Evolutionary conservation across 495 filamentous ascomycete genomes (phyloP).

Genomic region (Lepraria neglecta): DNA sequence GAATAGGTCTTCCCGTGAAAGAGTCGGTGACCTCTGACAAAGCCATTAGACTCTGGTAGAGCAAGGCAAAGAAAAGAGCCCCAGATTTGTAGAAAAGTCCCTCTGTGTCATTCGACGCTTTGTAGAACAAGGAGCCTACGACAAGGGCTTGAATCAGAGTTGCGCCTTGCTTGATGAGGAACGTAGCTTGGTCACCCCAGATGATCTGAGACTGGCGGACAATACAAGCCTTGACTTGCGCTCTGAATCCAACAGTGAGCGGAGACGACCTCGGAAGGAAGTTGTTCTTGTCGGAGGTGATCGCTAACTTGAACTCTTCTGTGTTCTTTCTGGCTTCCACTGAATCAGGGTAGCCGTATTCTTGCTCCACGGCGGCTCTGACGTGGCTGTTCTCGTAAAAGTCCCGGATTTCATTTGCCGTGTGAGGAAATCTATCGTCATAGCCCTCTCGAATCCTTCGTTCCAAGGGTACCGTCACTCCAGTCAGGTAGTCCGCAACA

Average conservation of each 20-base stretch:
- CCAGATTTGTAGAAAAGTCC: not conserved
- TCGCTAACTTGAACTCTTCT: too few species aligned
- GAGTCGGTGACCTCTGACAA: not conserved
- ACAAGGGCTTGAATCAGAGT: conserved; percentile 1
- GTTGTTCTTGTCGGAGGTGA: not conserved
- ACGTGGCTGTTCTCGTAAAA: not conserved
- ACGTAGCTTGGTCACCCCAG: not conserved
- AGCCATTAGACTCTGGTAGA: not conserved
- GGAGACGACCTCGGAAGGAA: not conserved
- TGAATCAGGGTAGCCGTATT: too few species aligned
- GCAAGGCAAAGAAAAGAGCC: not conserved
- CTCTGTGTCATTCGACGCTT: not conserved
- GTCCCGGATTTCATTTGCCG: not conserved
- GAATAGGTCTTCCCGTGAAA: not conserved
- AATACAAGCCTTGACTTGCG: not conserved
- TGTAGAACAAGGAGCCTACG: not conserved
- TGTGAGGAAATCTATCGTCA: not conserved
- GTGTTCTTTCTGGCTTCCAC: too few species aligned
- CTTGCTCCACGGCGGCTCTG: too few species aligned
- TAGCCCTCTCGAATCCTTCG: not conserved
- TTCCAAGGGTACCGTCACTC: not conserved
- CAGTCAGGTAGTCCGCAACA: not conserved
- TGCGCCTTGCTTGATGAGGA: not conserved
- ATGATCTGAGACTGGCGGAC: conserved; percentile 1
- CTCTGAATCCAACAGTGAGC: not conserved